A percentile compares a stretch with the other conserved stretches of the same genome.
These are phyloP conservation scores for Narthecium ossifragum DNA, from an alignment of 106 monocot species.

Conservation along the genomic window DNA sequence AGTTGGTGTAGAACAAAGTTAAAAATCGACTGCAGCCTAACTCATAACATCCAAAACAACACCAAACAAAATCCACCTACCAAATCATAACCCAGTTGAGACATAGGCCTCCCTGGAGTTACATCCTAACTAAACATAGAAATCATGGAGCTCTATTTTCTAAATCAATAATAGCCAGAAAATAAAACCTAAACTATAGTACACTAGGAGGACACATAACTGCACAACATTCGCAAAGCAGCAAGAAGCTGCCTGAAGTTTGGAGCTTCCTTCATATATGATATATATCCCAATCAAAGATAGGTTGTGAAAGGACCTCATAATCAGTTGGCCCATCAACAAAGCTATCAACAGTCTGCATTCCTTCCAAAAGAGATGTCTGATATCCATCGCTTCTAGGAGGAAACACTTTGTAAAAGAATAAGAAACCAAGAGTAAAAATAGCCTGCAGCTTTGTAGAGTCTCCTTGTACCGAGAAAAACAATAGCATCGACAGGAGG, in stretches of 20 bases:
- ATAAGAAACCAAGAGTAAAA: conserved; percentile 78
- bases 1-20: too few relatives aligned
- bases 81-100: too few relatives aligned
- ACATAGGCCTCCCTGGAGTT: too few relatives aligned
- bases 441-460: conserved; percentile 87
- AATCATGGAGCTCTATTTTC: too few relatives aligned
- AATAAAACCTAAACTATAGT: too few relatives aligned
- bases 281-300: conserved; percentile 83
- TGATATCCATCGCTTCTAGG: conserved; percentile 58
- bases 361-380: conserved; percentile 78
- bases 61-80: too few relatives aligned
- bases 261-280: conserved; percentile 34
- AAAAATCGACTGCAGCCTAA: too few relatives aligned
- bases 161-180: too few relatives aligned
- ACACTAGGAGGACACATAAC: not conserved
- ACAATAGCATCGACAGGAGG: conserved; percentile 79
- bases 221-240: conserved; percentile 3
- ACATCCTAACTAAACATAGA: too few relatives aligned
- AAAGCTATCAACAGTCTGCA: conserved; percentile 89
- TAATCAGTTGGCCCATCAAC: conserved; percentile 95
- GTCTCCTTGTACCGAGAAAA: conserved; percentile 88
- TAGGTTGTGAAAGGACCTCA: conserved; percentile 87
- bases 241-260: conserved; percentile 2
- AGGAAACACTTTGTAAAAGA: conserved; percentile 75
- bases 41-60: too few relatives aligned